phyloP scores from a whole-genome alignment of 2,329 filamentous ascomycete genomes.

The Pseudofabraea citricarpa region DNA sequence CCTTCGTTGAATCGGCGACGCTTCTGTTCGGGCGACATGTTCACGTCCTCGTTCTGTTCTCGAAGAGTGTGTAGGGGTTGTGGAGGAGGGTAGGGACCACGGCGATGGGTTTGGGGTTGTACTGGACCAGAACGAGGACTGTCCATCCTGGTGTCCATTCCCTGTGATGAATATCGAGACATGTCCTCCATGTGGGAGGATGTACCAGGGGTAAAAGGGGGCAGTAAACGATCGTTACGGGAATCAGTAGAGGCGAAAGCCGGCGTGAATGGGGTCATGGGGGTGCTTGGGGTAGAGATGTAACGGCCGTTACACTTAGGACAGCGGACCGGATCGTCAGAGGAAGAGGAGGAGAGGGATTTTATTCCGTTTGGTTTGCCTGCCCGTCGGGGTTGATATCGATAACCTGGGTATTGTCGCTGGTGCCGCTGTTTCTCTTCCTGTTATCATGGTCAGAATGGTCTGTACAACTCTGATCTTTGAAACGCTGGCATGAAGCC shows the following conservation, averaged over 20 bases:
- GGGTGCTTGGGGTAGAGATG: conserved; percentile 28
- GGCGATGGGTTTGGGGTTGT: conserved; percentile 16
- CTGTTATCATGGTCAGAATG: conserved; percentile 36
- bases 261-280: conserved; percentile 24
- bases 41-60: conserved; percentile 33
- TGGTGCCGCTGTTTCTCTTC: conserved; percentile 89
- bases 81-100: conserved; percentile 15
- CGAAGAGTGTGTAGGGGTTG: conserved; percentile 25
- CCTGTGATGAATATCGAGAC: conserved; percentile 13
- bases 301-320: conserved; percentile 62
- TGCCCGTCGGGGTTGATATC: conserved; percentile 68
- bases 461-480: conserved; percentile 1
- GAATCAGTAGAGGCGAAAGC: conserved; percentile 9
- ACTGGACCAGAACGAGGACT: conserved; percentile 15
- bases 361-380: conserved; percentile 21
- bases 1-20: conserved; percentile 54
- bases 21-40: conserved; percentile 51
- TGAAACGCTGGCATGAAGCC: neutral
- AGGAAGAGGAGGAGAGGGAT: conserved; percentile 24
- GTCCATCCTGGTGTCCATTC: conserved; percentile 21
- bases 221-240: conserved; percentile 14
- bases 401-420: conserved; percentile 86
- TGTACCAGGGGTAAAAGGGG: conserved; percentile 13
- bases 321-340: conserved; percentile 54
- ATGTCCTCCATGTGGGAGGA: conserved; percentile 12